Evolutionary conservation across 164 flowering plant species (phyloP), one percentile per base, ranked within the genome.

Genomic region (Magnolia kwangsiensis): DNA sequence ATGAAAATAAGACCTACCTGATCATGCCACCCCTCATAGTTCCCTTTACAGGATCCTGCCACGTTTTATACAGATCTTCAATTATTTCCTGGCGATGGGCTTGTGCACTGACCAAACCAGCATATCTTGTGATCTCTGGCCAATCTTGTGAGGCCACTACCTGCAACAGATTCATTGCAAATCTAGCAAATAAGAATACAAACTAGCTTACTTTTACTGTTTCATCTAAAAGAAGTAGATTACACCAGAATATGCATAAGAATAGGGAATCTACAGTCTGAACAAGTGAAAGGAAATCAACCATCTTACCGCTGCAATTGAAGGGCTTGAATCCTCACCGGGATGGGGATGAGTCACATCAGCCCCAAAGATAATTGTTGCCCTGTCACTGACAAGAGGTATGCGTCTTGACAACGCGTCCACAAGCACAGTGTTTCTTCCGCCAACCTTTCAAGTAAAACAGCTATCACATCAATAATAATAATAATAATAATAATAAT

Each of bases 321-420:
- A 95, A 6, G 98, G 96, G 74, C 97, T 95, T 3, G 92, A 88
- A 82, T 95, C 97, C 77, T 95, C 98, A 7, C 98, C 98, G 50
- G 97, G 97, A 64, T 90, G 97, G 20, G 98, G 97, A 83, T 95
- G 97, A n/a, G 97, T 93, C n/a, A 95, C 98, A 87, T 95, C 97
- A 77, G 98, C 98, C 59, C 98, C 98, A 84, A 94, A 94, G 31
- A 94, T 92, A 27, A 95, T 95, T 4, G 97, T 94, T 19, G 98
- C 96, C 4, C 82, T 65, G 51, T 93, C 98, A 72, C 95, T 88
- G 77, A 95, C 92, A 8, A 91, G 77, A 51, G 98, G 97, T 29
- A 95, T 90, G 7, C 97, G 88, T 81, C 92, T 84, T 1, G 94
- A 88, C 31, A 95, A 8, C 2, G 98, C 98, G 93, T 95, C 98